A percentile compares a stretch with the other conserved stretches of the same genome.
Evolutionary conservation across 2,329 filamentous ascomycete genomes (phyloP).

Genomic region (Lomentospora prolificans): DNA sequence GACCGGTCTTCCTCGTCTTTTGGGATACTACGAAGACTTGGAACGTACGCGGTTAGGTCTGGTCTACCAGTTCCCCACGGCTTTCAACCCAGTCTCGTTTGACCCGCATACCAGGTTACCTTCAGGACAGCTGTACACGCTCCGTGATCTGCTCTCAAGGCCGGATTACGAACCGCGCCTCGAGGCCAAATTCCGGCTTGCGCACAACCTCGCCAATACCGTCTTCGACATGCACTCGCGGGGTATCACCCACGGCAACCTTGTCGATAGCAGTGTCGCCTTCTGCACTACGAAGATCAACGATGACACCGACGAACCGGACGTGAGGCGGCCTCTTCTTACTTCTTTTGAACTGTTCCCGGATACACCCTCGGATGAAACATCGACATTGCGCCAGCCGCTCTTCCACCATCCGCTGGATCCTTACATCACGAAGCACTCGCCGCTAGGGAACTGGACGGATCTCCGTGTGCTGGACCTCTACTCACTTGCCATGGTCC

Average conservation of each 20-base stretch:
- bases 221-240: conserved; percentile 64
- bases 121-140: conserved; percentile 40
- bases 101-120: conserved; percentile 40
- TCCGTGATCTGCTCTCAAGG: conserved; percentile 42
- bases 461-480: conserved; percentile 56
- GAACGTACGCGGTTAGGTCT: conserved; percentile 61
- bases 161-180: conserved; percentile 53
- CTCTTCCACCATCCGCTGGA: conserved; percentile 61
- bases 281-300: conserved; percentile 44
- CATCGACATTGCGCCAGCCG: conserved; percentile 20
- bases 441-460: conserved; percentile 36
- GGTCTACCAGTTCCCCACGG: conserved; percentile 62
- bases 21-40: conserved; percentile 68
- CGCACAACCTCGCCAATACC: conserved; percentile 61
- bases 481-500: conserved; percentile 62
- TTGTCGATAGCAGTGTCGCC: conserved; percentile 57
- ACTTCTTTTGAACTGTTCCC: conserved; percentile 66
- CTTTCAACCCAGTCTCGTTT: conserved; percentile 49
- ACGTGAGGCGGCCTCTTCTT: conserved; percentile 59
- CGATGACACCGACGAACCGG: conserved; percentile 37
- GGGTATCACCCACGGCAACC: conserved; percentile 60
- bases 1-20: conserved; percentile 50
- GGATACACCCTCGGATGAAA: conserved; percentile 25
- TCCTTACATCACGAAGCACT: conserved; percentile 38
- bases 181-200: conserved; percentile 67